Base-by-base conservation (phyloP, 1,284 basidiomycete species). In the Pascua guehoae region DNA sequence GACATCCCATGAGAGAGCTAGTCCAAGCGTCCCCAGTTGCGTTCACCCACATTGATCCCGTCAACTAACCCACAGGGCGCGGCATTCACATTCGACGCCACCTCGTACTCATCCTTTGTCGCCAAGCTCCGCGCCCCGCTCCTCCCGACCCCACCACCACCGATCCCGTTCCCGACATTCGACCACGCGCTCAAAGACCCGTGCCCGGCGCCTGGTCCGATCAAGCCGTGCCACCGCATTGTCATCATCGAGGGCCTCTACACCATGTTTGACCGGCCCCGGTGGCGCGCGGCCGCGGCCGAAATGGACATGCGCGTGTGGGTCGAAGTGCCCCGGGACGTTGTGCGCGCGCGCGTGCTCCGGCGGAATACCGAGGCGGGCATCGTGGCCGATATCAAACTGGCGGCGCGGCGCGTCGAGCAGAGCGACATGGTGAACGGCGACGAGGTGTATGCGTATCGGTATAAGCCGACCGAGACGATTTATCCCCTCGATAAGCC, bases 211-310 rank as follows among this genome's bases (percentile, higher is more conserved):
- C 76, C 73, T 5, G 72, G 87, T 12, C 69, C 77, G 0, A 82
- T 97, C 32, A 67, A 78, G 32, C 83, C 86, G 0, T 62, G 78
- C 38, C 86, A 93, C 66, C 83, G 87, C 5, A 82, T 95, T 52
- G 81, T 95, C 53, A 73, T 94, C 56, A 83, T 94, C 58, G 90
- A 95, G 75, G 91, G 92, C 0, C 77, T 95, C 10, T 93, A 95
- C 73, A 83, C 85, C 7, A 84, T 90, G 58, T 81, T 92, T 17
- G 81, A 85, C 40, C 78, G 84, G 16, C 79, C 82, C 0, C 86
- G 87, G 0, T 97, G 94, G 94, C 71, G 70, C 1, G 80, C 83
- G 15, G 88, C 86, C 1, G 85, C 86, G 0, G 73, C 77, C 24
- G 69, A 84, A 61, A 80, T 94, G 57, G 88, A 97, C 69, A 85